Percentiles rank a stretch among this genome's conserved stretches.
These are phyloP conservation scores for Psilocybe sp. DNA, from an alignment of 768 basidiomycete species.

Conservation along the genomic window DNA sequence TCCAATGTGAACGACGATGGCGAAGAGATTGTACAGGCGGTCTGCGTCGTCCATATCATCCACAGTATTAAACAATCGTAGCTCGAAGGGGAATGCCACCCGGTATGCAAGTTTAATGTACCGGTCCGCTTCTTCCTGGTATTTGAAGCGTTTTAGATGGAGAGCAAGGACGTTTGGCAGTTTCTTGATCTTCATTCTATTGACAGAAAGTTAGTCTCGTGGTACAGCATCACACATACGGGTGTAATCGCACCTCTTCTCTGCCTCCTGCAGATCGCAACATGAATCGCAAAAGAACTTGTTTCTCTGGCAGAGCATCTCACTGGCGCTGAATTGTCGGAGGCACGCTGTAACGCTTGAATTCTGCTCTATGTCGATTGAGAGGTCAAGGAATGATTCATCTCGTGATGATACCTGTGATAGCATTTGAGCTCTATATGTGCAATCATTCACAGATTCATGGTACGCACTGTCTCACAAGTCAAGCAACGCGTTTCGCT, in stretches of 20 bases:
- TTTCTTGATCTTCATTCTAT: constrained; percentile 98
- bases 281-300: constrained; percentile 99
- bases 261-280: constrained; percentile 95
- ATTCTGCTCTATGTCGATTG: constrained; percentile 98
- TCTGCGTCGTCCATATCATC: constrained; percentile 93
- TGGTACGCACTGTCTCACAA: constrained; percentile 83
- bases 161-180: constrained; percentile 93
- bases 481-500: constrained; percentile 98
- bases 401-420: constrained; percentile 87
- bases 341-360: constrained; percentile 95
- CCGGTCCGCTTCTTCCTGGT: constrained; percentile 86
- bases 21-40: constrained; percentile 90
- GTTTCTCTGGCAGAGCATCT: constrained; percentile 97
- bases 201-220: constrained; percentile 5
- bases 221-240: background rate
- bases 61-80: constrained; percentile 94
- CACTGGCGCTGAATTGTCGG: constrained; percentile 93
- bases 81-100: constrained; percentile 93
- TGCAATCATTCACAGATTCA: background rate
- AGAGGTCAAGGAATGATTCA: constrained; percentile 96
- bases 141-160: constrained; percentile 98
- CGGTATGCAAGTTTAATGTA: constrained; percentile 97
- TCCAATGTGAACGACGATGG: constrained; percentile 99
- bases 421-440: constrained; percentile 8
- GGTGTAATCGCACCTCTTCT: constrained; percentile 72